Evolutionary conservation across 805 yeast genomes (phyloP).

Genomic region (Saccharomycopsis sp.): DNA sequence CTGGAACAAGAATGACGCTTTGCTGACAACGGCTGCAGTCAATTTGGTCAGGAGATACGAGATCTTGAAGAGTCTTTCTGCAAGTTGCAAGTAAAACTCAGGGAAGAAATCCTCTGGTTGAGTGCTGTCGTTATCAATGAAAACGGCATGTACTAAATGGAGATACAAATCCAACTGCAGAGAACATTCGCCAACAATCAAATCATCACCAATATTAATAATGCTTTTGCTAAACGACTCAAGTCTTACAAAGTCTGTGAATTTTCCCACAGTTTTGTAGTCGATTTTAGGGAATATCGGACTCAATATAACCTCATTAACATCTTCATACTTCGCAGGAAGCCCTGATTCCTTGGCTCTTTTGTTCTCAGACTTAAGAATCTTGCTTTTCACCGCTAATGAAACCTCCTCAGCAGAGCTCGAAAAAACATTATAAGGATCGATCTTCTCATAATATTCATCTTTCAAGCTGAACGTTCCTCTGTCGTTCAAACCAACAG

Average conservation of each 20-base stretch:
- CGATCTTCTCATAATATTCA: constrained; percentile 39
- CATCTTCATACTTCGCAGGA: constrained; percentile 15
- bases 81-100: constrained; percentile 45
- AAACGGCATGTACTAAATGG: constrained; percentile 62
- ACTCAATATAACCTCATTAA: constrained; percentile 14
- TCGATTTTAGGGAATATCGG: constrained; percentile 16
- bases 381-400: constrained; percentile 19
- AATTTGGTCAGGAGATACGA: constrained; percentile 43
- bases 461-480: constrained; percentile 60
- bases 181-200: neutral
- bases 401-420: constrained; percentile 22
- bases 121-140: constrained; percentile 42
- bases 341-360: constrained; percentile 14
- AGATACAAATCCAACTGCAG: constrained; percentile 44
- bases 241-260: constrained; percentile 22
- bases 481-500: constrained; percentile 57
- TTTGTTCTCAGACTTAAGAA: constrained; percentile 13
- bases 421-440: constrained; percentile 45
- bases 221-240: neutral
- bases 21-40: constrained; percentile 41
- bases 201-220: neutral
- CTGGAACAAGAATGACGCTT: constrained; percentile 33
- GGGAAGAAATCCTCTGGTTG: constrained; percentile 37
- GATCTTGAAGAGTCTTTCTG: constrained; percentile 49
- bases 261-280: constrained; percentile 19